Evolutionary conservation across 805 yeast species (phyloP), one percentile per base, ranked within the genome.

Genomic region (Torulaspora maleeae): DNA sequence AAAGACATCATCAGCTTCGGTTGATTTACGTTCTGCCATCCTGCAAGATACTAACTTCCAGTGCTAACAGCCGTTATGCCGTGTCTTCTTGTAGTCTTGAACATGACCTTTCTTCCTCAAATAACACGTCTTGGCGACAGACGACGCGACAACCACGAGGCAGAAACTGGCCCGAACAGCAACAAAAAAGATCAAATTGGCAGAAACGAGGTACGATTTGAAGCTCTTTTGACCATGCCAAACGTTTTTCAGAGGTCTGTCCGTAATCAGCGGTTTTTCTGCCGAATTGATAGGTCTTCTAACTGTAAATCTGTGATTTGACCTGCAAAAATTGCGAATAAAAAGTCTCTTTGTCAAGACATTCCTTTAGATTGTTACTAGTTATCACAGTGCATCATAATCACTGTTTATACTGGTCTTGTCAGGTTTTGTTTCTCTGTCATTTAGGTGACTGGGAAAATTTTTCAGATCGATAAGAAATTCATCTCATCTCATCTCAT

Each of bases 1-100:
- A 44, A 86, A 72, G 4, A 86, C 91, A 55, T 85, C 91, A 51
- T 83, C 86, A 19, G 82, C 80, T 47, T 81, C 83, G 15, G 73
- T 70, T 4, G 73, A 56, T 45, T 67, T 69, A 32, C 49, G 51
- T 13, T 49, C 55, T 24, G 53, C 42, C 61, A 57, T 59, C 9
- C 9, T 40, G 28, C 5, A 15, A 17, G 5, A 8, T 8, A 22
- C 25, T 22, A 6, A 4, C 25, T 22, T 22, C 25, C 25, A 7
- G 25, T 8, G 3, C 25, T 4, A 22, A 7, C 25, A 22, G 25
- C 8, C 25, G 2, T 2, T 22, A 4, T 6, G 5, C 10, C 25
- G 25, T 22, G 25, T 7, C 7, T 8, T 22, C 25, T 7, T 22
- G 10, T 4, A 22, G 25, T 27, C 15, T 5, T 27, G 15, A n/a